These are phyloP conservation scores for Chlamydomonas incerta DNA, from an alignment of 139 green algal genomes.

Conservation along the genomic window DNA sequence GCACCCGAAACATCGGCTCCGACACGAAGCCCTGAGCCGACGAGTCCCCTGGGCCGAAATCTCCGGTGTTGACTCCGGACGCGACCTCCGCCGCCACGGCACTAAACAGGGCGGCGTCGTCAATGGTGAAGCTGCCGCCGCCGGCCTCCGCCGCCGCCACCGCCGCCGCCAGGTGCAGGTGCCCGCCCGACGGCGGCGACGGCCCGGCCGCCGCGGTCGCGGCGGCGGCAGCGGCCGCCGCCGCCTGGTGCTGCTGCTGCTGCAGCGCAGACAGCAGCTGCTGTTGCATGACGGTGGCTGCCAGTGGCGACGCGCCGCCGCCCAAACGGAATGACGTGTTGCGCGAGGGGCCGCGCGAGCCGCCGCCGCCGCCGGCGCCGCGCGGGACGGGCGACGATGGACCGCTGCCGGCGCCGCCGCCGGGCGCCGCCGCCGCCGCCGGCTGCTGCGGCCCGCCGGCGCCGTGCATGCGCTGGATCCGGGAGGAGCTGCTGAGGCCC, in stretches of 20 bases:
- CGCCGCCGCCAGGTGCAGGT: not conserved
- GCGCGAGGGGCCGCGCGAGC: not conserved
- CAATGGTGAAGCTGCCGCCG: too few species aligned
- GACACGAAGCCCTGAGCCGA: not conserved
- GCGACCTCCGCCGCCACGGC: too few species aligned
- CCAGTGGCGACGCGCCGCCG: constrained; percentile 12
- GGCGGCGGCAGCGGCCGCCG: not conserved
- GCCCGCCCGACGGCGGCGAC: not conserved
- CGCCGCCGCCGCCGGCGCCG: not conserved
- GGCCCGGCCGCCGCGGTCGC: not conserved
- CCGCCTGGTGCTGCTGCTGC: constrained; percentile 5
- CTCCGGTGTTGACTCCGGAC: too few species aligned
- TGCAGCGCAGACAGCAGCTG: constrained; percentile 19
- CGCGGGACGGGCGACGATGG: not conserved
- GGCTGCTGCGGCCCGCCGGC: not conserved
- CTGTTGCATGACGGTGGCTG: constrained; percentile 22
- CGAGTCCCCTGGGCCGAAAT: too few species aligned
- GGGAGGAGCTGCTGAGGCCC: not conserved
- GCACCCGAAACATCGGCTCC: not conserved
- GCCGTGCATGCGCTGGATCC: constrained; percentile 24
- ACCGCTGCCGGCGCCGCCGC: not conserved
- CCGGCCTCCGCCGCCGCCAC: not conserved
- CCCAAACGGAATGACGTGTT: not conserved
- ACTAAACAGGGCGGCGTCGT: too few species aligned
- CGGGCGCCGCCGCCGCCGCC: not conserved